Conservation (phyloP, 345 rosid species). For the Gossypium anomalum region DNA sequence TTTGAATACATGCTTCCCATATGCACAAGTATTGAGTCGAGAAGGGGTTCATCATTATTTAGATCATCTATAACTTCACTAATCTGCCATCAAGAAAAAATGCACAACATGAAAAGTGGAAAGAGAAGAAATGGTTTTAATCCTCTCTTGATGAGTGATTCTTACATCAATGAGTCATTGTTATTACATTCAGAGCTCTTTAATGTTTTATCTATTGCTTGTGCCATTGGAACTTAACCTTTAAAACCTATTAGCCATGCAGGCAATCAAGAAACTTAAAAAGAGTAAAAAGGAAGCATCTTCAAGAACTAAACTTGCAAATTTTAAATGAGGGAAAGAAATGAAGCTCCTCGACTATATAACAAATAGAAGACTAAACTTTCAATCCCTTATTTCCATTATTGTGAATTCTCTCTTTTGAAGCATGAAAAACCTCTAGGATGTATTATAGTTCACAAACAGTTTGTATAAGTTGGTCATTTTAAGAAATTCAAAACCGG, state of each 20-base stretch:
- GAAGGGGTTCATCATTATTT: conserved; percentile 50
- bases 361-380: neutral
- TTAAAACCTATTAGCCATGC: neutral
- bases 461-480: neutral
- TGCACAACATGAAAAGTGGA: conserved; percentile 13
- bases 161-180: neutral
- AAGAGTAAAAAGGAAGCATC: neutral
- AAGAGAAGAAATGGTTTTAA: neutral
- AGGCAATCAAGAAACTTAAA: neutral
- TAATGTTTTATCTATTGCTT: neutral
- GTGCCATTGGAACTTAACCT: neutral
- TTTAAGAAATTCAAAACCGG: neutral
- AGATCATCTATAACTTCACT: conserved; percentile 42
- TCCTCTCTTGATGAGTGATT: neutral
- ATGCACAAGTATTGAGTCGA: conserved; percentile 71
- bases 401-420: neutral
- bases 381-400: neutral
- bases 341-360: neutral
- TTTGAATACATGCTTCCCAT: conserved; percentile 77
- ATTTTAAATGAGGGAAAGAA: neutral
- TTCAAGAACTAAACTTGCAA: neutral
- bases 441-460: neutral
- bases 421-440: neutral
- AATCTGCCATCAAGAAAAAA: conserved; percentile 46
- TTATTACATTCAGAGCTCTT: neutral